A percentile compares a stretch with the other conserved stretches of the same genome.
phyloP scores from a whole-genome alignment of 2,329 filamentous ascomycete species.

The Cytospora piceicola region DNA sequence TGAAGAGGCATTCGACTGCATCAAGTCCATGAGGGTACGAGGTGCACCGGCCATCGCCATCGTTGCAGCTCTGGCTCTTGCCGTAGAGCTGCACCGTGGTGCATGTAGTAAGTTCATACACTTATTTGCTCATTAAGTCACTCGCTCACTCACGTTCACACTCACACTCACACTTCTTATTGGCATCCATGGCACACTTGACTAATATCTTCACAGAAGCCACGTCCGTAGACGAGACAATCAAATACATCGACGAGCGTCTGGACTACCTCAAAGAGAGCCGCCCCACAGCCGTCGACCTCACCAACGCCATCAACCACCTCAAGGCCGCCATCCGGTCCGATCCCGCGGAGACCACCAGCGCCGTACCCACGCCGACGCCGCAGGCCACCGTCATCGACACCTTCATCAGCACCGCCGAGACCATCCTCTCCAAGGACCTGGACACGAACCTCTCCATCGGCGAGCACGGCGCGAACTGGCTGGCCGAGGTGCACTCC shows the following conservation, averaged over 20 bases:
- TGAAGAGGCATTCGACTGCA: slow-evolving; percentile 80
- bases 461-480: slow-evolving; percentile 79
- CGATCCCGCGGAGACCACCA: slow-evolving; percentile 47
- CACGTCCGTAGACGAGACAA: slow-evolving; percentile 56
- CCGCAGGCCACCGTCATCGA: slow-evolving; percentile 61
- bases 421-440: slow-evolving; percentile 85
- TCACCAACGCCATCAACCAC: slow-evolving; percentile 85
- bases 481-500: slow-evolving; percentile 69
- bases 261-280: slow-evolving; percentile 87
- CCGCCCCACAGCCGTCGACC: slow-evolving; percentile 91
- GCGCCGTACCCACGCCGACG: slow-evolving; percentile 35
- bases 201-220: slow-evolving; percentile 41
- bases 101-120: slow-evolving; percentile 43
- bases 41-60: slow-evolving; percentile 96
- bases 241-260: slow-evolving; percentile 73
- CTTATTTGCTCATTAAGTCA: not conserved
- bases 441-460: slow-evolving; percentile 86
- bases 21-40: slow-evolving; percentile 77
- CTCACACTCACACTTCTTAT: slow-evolving; percentile 10
- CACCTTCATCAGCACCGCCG: slow-evolving; percentile 78
- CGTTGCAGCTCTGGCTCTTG: slow-evolving; percentile 87
- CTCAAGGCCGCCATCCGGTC: slow-evolving; percentile 67
- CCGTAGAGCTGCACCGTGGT: slow-evolving; percentile 75
- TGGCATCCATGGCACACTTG: not conserved
- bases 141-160: not conserved